These are phyloP conservation scores for Wickerhamomyces chaumierensis DNA, from an alignment of 805 yeast genomes.

Conservation along the genomic window DNA sequence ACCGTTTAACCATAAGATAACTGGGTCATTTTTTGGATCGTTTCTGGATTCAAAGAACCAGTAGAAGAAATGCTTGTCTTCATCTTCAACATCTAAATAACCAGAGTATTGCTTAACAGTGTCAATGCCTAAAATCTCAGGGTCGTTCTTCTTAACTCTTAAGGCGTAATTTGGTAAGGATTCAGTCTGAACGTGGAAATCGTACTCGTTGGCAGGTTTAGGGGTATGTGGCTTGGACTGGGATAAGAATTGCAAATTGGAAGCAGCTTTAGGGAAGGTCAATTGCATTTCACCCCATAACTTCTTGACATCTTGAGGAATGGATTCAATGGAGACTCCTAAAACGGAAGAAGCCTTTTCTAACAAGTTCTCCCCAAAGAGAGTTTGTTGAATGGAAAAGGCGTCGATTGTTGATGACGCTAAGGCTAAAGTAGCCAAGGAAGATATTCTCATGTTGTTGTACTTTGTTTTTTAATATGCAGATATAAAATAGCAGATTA, in stretches of 20 bases:
- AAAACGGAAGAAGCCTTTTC: slow-evolving; percentile 39
- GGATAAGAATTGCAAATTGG: slow-evolving; percentile 36
- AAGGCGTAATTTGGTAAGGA: slow-evolving; percentile 39
- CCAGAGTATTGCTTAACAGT: slow-evolving; percentile 75
- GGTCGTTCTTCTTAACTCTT: slow-evolving; percentile 47
- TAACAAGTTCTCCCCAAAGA: slow-evolving; percentile 24
- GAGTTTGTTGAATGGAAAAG: slow-evolving; percentile 22
- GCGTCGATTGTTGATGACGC: slow-evolving; percentile 15
- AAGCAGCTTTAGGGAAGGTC: slow-evolving; percentile 45
- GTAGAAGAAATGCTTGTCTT: slow-evolving; percentile 78
- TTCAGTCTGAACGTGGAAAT: slow-evolving; percentile 28
- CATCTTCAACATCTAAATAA: slow-evolving; percentile 70
- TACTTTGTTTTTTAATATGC: too few species aligned
- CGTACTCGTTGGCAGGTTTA: slow-evolving; percentile 15
- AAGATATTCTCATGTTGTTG: slow-evolving; percentile 9
- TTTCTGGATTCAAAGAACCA: slow-evolving; percentile 85
- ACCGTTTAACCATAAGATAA: slow-evolving; percentile 84
- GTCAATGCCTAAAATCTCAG: slow-evolving; percentile 67
- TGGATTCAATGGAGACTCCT: slow-evolving; percentile 35
- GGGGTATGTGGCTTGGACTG: slow-evolving; percentile 32
- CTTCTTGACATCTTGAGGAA: slow-evolving; percentile 37
- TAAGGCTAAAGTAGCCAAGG: slow-evolving; percentile 8
- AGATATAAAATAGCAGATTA: too few species aligned
- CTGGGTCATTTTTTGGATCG: slow-evolving; percentile 79
- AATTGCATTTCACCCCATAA: slow-evolving; percentile 57